Evolutionary conservation across 441 rosid genomes (phyloP), one percentile per base, ranked within the genome.

Genomic region (Bruguiera hainesii): DNA sequence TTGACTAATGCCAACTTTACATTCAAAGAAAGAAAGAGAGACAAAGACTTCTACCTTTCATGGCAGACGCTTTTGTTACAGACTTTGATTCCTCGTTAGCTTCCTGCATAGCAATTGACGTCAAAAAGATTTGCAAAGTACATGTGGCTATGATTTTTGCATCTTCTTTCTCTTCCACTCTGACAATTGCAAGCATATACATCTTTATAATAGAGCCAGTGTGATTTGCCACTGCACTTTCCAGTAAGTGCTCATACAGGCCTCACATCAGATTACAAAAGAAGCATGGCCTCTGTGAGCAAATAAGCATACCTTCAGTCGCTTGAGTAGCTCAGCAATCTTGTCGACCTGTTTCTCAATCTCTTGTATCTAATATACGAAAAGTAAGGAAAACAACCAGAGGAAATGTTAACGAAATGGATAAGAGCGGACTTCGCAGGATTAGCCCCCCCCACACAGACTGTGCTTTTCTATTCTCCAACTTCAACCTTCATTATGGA

Each of bases 51-150:
- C 33, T 70, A 91, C 97, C 90, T 87, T 91, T 94, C 98, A 94
- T 91, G 35, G 93, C 88, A 67, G 96, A 89, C 64, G 96, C 98
- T 74, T 91, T 94, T 66, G 98, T 91, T 31, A 94, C 91, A 53
- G 97, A 79, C 74, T 91, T 94, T 0, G 98, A 89, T 58, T 91
- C 97, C 85, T 94, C 98, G 59, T 89, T 91, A 33, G 97, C 91
- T 67, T 93, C 96, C 98, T 94, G 87, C 59, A 33, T 15, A 49
- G 42, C 70, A 65, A 56, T 66, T 48, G 19, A 61, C 5, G 37
- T 63, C 21, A 59, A 37, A 23, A 42, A 39, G 21, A 5, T 52
- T 2, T 30, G 33, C 2, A 11, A 56, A 37, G 50, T 35, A 61
- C 76, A 28, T 10, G 56, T 64, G 51, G 9, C 33, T 42, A 1